Percentiles rank a stretch among this genome's conserved stretches.
Conservation (phyloP, 768 basidiomycete species). For the Tubosaeta sp. region DNA sequence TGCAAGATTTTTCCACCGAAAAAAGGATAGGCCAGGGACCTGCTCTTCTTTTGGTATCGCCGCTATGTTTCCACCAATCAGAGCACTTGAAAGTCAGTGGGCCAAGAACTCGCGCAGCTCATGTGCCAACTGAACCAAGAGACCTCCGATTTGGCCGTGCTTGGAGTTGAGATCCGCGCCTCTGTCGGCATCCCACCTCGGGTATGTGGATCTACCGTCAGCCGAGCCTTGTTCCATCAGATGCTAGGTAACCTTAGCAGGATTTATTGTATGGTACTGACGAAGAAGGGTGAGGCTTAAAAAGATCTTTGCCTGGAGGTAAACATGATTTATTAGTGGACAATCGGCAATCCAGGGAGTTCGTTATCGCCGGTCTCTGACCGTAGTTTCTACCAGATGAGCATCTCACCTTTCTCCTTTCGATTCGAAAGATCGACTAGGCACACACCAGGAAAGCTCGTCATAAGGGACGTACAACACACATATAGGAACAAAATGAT, state of each 20-base stretch:
- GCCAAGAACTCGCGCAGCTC: too few species aligned
- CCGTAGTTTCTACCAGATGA: not conserved
- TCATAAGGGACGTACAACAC: not conserved
- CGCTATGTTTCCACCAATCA: too few species aligned
- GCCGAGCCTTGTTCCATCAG: not conserved
- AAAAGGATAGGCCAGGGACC: too few species aligned
- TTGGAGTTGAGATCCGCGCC: not conserved
- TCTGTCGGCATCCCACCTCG: not conserved
- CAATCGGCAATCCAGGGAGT: not conserved
- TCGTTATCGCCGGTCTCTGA: not conserved
- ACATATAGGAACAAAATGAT: not conserved
- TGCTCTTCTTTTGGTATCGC: too few species aligned
- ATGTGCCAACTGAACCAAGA: not conserved
- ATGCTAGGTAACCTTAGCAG: not conserved
- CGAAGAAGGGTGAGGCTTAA: not conserved
- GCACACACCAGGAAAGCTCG: not conserved
- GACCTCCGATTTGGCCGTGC: not conserved
- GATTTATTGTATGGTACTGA: not conserved
- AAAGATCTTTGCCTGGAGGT: not conserved
- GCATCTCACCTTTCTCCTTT: not conserved
- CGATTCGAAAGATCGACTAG: not conserved
- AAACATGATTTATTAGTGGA: not conserved
- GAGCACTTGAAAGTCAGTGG: too few species aligned
- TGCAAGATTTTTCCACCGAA: too few species aligned
- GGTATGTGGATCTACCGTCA: not conserved